A percentile compares a stretch with the other conserved stretches of the same genome.
Evolutionary conservation across 345 rosid species (phyloP).

Genomic region (Pugionium cornutum): DNA sequence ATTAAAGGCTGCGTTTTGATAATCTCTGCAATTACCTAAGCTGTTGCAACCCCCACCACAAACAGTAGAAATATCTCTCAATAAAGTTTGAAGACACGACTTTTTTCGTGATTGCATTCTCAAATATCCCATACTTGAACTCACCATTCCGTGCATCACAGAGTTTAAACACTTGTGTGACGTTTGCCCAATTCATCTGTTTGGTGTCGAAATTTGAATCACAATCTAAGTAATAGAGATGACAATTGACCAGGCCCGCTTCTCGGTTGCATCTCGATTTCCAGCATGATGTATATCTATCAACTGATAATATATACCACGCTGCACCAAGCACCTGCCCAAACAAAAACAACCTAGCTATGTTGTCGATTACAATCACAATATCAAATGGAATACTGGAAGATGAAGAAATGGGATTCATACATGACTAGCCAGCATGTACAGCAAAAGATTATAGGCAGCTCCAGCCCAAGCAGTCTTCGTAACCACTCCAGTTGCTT

Average conservation of each 20-base stretch:
- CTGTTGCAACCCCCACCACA: conserved; percentile 93
- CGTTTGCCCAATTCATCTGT: conserved; percentile 55
- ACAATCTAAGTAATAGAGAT: conserved; percentile 59
- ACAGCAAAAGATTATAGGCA: conserved; percentile 78
- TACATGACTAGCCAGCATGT: conserved; percentile 90
- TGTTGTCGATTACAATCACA: not conserved
- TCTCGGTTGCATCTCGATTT: conserved; percentile 61
- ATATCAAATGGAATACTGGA: not conserved
- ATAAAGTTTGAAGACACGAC: conserved; percentile 56
- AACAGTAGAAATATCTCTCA: conserved; percentile 76
- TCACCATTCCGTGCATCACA: conserved; percentile 50
- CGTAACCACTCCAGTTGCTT: conserved; percentile 65
- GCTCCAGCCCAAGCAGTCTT: conserved; percentile 99
- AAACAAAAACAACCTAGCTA: conserved; percentile 3
- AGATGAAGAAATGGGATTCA: conserved; percentile 9
- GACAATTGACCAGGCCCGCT: conserved; percentile 41
- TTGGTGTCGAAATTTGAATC: conserved; percentile 37
- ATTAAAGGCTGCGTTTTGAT: conserved; percentile 1
- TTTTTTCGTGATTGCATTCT: conserved; percentile 52
- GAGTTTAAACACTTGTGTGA: conserved; percentile 53
- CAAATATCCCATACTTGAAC: conserved; percentile 68
- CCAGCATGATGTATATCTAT: conserved; percentile 83
- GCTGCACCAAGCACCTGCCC: conserved; percentile 76
- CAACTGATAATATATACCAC: conserved; percentile 79
- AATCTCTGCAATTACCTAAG: conserved; percentile 54